A percentile compares a stretch with the other conserved stretches of the same genome.
Conservation (phyloP, 2,329 filamentous ascomycete genomes). For the Cyphellophora europaea region DNA sequence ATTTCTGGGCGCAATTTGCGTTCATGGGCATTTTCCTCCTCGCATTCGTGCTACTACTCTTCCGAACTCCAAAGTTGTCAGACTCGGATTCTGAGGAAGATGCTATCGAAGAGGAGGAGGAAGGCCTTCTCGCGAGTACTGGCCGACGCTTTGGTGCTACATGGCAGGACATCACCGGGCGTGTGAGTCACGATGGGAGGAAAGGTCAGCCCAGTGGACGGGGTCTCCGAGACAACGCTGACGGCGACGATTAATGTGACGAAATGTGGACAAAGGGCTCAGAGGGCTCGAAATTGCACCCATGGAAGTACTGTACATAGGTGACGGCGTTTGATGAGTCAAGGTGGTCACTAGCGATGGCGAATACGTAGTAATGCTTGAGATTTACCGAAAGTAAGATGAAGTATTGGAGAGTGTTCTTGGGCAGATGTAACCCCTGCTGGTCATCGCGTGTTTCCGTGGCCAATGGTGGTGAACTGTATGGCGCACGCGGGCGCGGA, state of each 20-base stretch:
- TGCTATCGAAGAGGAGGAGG: slow-evolving; percentile 78
- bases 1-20: slow-evolving; percentile 93
- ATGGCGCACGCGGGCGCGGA: too few relatives aligned
- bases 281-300: too few relatives aligned
- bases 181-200: slow-evolving; percentile 23
- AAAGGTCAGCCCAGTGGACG: background rate
- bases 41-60: slow-evolving; percentile 67
- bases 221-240: background rate
- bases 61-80: slow-evolving; percentile 70
- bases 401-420: too few relatives aligned
- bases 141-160: slow-evolving; percentile 73
- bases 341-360: too few relatives aligned
- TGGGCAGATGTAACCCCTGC: too few relatives aligned
- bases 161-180: slow-evolving; percentile 77
- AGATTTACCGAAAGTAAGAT: too few relatives aligned
- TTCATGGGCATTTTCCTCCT: slow-evolving; percentile 79
- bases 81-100: slow-evolving; percentile 76
- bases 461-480: too few relatives aligned
- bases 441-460: too few relatives aligned
- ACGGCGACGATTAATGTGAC: slow-evolving; percentile 1
- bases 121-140: slow-evolving; percentile 78
- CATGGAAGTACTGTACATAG: too few relatives aligned
- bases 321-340: too few relatives aligned
- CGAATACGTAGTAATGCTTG: too few relatives aligned
- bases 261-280: too few relatives aligned